Evolutionary conservation across 352 stramenopile genomes (phyloP).

Genomic region (Pythium periplocum): DNA sequence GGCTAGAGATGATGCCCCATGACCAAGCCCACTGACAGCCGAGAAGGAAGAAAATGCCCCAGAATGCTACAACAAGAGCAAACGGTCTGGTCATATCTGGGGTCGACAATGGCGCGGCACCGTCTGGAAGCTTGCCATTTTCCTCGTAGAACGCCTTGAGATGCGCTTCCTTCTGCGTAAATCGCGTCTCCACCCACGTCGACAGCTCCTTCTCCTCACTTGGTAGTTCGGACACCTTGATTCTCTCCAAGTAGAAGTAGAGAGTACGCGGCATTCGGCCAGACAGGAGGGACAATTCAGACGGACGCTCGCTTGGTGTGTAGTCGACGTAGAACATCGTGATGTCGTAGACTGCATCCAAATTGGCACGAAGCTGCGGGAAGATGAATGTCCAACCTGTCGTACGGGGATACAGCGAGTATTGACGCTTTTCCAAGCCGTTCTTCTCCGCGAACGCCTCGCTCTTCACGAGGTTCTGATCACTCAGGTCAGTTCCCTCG

Average conservation of each 20-base stretch:
- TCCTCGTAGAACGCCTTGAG: slow-evolving; percentile 65
- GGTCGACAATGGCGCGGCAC: slow-evolving; percentile 34
- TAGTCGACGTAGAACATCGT: slow-evolving; percentile 83
- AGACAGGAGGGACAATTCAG: slow-evolving; percentile 53
- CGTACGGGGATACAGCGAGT: slow-evolving; percentile 73
- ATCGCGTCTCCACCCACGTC: slow-evolving; percentile 58
- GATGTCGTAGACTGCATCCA: slow-evolving; percentile 74
- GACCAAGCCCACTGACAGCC: slow-evolving; percentile 6
- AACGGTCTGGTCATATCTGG: slow-evolving; percentile 23
- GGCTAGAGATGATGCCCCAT: slow-evolving; percentile 6
- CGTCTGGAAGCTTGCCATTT: slow-evolving; percentile 36
- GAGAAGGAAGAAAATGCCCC: slow-evolving; percentile 22
- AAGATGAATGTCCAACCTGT: slow-evolving; percentile 79
- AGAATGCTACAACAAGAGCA: slow-evolving; percentile 41
- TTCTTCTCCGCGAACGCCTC: slow-evolving; percentile 50
- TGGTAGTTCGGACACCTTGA: slow-evolving; percentile 35
- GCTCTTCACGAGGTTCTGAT: slow-evolving; percentile 59
- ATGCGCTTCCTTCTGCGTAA: slow-evolving; percentile 58
- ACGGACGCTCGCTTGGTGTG: slow-evolving; percentile 50
- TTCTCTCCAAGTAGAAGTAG: slow-evolving; percentile 68
- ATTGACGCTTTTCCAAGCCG: slow-evolving; percentile 33
- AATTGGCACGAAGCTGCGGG: slow-evolving; percentile 39
- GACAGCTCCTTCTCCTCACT: slow-evolving; percentile 38
- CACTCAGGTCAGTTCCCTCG: slow-evolving; percentile 74
- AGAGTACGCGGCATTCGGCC: slow-evolving; percentile 54